Evolutionary conservation across 768 basidiomycete genomes (phyloP).

Genomic region (Hygrocybe coccinea): DNA sequence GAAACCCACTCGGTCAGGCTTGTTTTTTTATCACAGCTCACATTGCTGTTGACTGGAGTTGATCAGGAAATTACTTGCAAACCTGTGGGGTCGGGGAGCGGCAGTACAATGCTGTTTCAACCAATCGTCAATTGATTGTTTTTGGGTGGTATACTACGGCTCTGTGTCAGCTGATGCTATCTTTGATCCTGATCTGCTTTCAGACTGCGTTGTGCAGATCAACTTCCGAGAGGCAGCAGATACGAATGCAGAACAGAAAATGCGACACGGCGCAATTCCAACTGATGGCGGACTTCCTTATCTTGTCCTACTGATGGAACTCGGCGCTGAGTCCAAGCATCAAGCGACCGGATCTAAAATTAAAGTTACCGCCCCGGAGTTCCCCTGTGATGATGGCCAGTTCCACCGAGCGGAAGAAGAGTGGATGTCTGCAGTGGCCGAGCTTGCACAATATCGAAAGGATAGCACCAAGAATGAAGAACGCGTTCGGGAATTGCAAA

Average conservation of each 20-base stretch:
- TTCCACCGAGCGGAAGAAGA: not conserved
- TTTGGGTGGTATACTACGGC: slow-evolving; percentile 12
- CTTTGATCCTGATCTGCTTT: slow-evolving; percentile 14
- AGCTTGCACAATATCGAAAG: not conserved
- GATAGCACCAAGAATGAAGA: not conserved
- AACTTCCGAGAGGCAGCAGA: not conserved
- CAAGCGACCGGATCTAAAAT: not conserved
- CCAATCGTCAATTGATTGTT: slow-evolving; percentile 13
- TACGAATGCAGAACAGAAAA: not conserved
- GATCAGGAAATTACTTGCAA: slow-evolving; percentile 14
- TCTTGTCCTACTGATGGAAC: slow-evolving; percentile 6
- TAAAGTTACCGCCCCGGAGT: not conserved
- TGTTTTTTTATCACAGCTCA: not conserved
- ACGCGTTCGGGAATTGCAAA: not conserved
- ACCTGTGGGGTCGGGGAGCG: slow-evolving; percentile 17
- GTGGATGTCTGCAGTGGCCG: not conserved
- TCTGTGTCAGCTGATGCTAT: slow-evolving; percentile 2
- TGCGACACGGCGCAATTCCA: slow-evolving; percentile 1
- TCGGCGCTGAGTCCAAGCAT: slow-evolving; percentile 2
- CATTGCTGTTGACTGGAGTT: not conserved
- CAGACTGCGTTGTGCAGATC: slow-evolving; percentile 6
- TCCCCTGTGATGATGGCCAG: not conserved
- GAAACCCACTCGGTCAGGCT: slow-evolving; percentile 9
- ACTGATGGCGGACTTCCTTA: slow-evolving; percentile 2
- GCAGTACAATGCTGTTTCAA: slow-evolving; percentile 16